Conservation (phyloP, 139 green algal genomes). For the Chlamydomonas sphaeroides region DNA sequence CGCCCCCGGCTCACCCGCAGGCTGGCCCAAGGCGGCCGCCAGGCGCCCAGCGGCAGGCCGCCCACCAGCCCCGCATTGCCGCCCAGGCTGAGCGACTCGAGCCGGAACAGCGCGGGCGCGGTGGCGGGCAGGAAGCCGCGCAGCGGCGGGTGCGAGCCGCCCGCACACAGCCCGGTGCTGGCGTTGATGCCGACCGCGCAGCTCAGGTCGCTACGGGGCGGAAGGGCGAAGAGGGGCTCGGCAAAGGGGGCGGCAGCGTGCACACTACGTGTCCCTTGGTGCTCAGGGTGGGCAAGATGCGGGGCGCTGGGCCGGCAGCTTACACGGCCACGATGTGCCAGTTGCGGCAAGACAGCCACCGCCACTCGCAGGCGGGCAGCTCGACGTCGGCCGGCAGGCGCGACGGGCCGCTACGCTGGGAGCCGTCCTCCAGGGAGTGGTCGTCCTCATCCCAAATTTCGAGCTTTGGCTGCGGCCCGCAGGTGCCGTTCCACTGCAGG, state of each 20-base stretch:
- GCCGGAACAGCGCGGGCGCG: not conserved
- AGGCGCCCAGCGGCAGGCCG: not conserved
- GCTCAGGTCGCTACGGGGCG: not conserved
- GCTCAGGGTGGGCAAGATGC: not conserved
- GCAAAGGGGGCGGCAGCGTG: not conserved
- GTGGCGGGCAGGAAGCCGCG: not conserved
- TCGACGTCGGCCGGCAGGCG: too few relatives aligned
- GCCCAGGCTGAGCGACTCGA: not conserved
- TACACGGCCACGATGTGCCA: slow-evolving; percentile 1
- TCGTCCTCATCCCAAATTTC: too few relatives aligned
- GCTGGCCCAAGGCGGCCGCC: not conserved
- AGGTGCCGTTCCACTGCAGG: too few relatives aligned
- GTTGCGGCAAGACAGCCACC: not conserved
- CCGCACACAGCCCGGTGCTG: not conserved
- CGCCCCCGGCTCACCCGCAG: not conserved
- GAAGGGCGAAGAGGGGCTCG: too few relatives aligned
- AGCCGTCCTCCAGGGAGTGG: too few relatives aligned
- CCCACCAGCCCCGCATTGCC: not conserved
- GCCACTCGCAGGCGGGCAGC: not conserved
- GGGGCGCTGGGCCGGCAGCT: not conserved
- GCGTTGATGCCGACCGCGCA: not conserved
- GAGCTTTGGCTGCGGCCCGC: too few relatives aligned
- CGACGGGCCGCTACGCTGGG: too few relatives aligned
- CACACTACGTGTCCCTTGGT: not conserved
- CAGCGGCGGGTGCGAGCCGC: not conserved